Conservation (phyloP, 352 stramenopile genomes). For the Phytophthora lateralis region DNA sequence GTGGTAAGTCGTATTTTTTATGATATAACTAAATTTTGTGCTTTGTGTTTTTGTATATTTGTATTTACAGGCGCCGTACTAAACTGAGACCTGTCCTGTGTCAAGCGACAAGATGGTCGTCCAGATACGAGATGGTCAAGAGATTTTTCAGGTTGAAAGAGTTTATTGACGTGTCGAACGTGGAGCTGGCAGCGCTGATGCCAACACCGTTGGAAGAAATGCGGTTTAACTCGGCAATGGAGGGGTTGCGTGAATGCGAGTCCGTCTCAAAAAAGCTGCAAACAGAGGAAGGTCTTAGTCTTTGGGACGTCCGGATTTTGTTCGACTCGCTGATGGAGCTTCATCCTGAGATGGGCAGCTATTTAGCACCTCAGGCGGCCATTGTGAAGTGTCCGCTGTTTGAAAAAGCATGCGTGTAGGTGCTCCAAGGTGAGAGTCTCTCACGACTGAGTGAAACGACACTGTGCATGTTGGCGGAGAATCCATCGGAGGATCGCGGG, state of each 20-base stretch:
- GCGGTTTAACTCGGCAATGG: neutral
- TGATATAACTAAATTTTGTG: neutral
- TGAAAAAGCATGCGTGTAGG: neutral
- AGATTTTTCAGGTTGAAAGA: conserved; percentile 7
- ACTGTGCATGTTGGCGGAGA: neutral
- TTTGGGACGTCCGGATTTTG: neutral
- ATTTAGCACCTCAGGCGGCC: neutral
- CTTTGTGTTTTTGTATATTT: neutral
- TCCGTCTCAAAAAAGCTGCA: neutral
- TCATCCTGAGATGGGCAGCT: neutral
- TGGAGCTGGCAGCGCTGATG: neutral
- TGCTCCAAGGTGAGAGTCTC: neutral
- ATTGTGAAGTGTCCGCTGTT: neutral
- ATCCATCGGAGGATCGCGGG: neutral
- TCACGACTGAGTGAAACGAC: neutral
- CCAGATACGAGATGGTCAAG: neutral
- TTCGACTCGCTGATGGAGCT: neutral
- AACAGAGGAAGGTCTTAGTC: neutral
- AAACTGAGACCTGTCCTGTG: neutral
- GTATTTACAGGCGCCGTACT: neutral
- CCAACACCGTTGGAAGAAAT: neutral
- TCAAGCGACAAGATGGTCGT: neutral
- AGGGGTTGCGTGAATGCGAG: neutral
- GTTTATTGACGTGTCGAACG: conserved; percentile 1
- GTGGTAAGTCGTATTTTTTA: no score